Conservation (phyloP, 1,139 yeast genomes). For the Zygosaccharomyces sapae region DNA sequence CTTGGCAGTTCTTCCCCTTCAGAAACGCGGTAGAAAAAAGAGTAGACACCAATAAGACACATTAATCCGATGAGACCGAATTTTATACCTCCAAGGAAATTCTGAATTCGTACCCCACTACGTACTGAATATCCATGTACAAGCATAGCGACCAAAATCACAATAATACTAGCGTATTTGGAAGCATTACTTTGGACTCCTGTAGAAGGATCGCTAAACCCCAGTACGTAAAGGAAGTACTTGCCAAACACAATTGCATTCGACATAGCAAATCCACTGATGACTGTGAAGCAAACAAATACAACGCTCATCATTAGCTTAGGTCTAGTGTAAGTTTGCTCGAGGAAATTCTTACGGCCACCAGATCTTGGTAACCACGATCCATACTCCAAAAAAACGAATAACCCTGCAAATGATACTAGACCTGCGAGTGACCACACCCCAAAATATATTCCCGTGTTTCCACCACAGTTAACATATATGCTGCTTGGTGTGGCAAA, state of each 20-base stretch:
- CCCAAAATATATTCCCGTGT: constrained; percentile 52
- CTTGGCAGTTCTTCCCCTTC: constrained; percentile 6
- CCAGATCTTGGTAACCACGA: constrained; percentile 69
- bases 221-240: constrained; percentile 51
- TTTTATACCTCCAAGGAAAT: constrained; percentile 53
- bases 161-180: constrained; percentile 44
- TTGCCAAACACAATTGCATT: constrained; percentile 70
- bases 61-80: constrained; percentile 46
- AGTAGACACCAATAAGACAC: constrained; percentile 50
- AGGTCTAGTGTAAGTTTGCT: constrained; percentile 59
- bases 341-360: constrained; percentile 68
- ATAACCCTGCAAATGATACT: constrained; percentile 62
- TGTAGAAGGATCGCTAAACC: constrained; percentile 39
- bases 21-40: constrained; percentile 39
- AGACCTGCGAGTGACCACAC: constrained; percentile 62
- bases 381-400: constrained; percentile 64
- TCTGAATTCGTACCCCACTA: constrained; percentile 53
- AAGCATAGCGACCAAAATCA: constrained; percentile 43
- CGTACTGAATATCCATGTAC: constrained; percentile 54
- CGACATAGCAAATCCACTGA: constrained; percentile 62
- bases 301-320: constrained; percentile 56
- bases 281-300: constrained; percentile 51
- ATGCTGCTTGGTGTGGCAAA: constrained; percentile 68
- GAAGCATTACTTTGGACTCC: constrained; percentile 30
- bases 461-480: constrained; percentile 64